phyloP scores from a whole-genome alignment of 2,329 filamentous ascomycete species.

The Penicillium expansum region DNA sequence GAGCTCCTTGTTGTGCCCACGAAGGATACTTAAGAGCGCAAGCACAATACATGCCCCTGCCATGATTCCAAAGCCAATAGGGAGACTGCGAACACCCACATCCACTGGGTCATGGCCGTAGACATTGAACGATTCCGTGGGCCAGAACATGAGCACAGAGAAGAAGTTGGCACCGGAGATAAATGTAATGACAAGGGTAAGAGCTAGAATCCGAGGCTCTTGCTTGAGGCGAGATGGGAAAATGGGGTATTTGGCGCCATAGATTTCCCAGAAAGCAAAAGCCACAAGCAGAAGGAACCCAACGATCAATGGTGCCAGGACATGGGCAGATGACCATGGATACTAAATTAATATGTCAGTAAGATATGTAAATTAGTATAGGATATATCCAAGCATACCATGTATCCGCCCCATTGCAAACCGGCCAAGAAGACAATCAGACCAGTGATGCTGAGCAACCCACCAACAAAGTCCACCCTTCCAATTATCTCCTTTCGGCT shows the following conservation, averaged over 20 bases:
- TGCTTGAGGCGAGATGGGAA: slow-evolving; percentile 47
- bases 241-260: slow-evolving; percentile 47
- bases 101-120: slow-evolving; percentile 63
- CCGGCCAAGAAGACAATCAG: slow-evolving; percentile 50
- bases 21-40: slow-evolving; percentile 55
- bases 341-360: slow-evolving; percentile 33
- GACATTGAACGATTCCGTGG: slow-evolving; percentile 62
- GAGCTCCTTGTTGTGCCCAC: slow-evolving; percentile 59
- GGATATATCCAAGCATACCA: slow-evolving; percentile 29
- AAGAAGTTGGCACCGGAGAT: slow-evolving; percentile 61
- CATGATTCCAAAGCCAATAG: slow-evolving; percentile 63
- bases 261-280: slow-evolving; percentile 49
- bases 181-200: slow-evolving; percentile 58
- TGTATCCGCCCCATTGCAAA: slow-evolving; percentile 53
- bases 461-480: slow-evolving; percentile 52
- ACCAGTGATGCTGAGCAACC: slow-evolving; percentile 49
- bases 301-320: slow-evolving; percentile 47
- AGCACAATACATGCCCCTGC: slow-evolving; percentile 60
- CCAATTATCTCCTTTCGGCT: slow-evolving; percentile 41
- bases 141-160: slow-evolving; percentile 58
- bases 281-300: slow-evolving; percentile 43
- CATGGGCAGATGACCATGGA: slow-evolving; percentile 45
- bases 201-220: slow-evolving; percentile 50
- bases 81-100: slow-evolving; percentile 64
- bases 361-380: slow-evolving; percentile 2